Evolutionary conservation across 805 yeast genomes (phyloP).

Genomic region (Candida awuae): DNA sequence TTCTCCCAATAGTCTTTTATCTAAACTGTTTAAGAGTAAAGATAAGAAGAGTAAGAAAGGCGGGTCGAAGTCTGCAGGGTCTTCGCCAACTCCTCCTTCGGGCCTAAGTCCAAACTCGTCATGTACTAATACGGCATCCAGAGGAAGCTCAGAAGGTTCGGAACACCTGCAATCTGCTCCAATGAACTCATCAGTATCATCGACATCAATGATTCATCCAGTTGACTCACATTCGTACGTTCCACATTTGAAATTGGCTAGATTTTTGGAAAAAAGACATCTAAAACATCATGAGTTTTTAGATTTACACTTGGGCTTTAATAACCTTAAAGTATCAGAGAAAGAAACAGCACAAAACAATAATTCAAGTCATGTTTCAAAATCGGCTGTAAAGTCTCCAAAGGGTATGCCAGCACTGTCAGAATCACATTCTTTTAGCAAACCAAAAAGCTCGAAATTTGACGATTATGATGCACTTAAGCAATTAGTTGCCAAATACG

Average conservation of each 20-base stretch:
- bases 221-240: conserved; percentile 11
- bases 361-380: too few relatives aligned
- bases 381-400: too few relatives aligned
- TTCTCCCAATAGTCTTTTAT: conserved; percentile 3
- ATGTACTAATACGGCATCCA: too few relatives aligned
- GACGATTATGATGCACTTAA: conserved; percentile 11
- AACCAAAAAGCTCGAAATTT: conserved; percentile 7
- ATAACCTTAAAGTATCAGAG: background rate
- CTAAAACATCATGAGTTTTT: conserved; percentile 1
- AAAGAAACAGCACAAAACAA: background rate
- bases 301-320: background rate
- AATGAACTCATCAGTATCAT: conserved; percentile 2
- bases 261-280: conserved; percentile 14
- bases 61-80: too few relatives aligned
- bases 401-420: too few relatives aligned
- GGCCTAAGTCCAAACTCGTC: too few relatives aligned
- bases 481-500: conserved; percentile 12
- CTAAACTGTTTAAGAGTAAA: conserved; percentile 7
- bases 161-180: background rate
- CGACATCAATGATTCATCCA: conserved; percentile 7
- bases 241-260: conserved; percentile 12
- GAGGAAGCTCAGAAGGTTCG: too few relatives aligned
- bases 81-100: too few relatives aligned
- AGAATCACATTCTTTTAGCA: background rate
- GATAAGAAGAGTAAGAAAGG: too few relatives aligned